A percentile compares a stretch with the other conserved stretches of the same genome.
Conservation (phyloP, 805 yeast species). For the Clavispora santaluciae region DNA sequence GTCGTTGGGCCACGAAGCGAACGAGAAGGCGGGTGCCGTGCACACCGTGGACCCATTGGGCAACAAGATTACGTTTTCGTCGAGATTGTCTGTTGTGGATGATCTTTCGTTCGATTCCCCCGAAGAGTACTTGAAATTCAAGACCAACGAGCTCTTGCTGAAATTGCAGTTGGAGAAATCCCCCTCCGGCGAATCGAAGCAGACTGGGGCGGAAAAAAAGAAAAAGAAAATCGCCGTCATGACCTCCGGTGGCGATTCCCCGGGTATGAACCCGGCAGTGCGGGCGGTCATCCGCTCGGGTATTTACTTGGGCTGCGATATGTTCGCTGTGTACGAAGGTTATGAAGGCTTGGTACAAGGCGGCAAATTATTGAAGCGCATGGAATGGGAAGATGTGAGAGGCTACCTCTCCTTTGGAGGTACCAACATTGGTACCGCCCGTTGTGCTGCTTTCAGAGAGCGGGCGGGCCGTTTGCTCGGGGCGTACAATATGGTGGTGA, state of each 20-base stretch:
- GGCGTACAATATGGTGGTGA: conserved; percentile 75
- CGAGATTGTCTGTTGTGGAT: conserved; percentile 18
- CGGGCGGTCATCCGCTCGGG: conserved; percentile 94
- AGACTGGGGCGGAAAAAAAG: conserved; percentile 1
- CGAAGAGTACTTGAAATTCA: conserved; percentile 24
- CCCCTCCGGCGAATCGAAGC: neutral
- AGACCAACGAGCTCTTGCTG: conserved; percentile 20
- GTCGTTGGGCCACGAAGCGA: conserved; percentile 3
- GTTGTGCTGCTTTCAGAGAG: conserved; percentile 82
- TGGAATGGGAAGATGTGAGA: conserved; percentile 92
- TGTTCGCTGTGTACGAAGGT: conserved; percentile 89
- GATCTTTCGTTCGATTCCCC: conserved; percentile 17
- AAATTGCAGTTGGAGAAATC: conserved; percentile 2
- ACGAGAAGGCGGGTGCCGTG: conserved; percentile 4
- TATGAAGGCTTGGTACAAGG: conserved; percentile 90
- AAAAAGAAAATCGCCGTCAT: conserved; percentile 71
- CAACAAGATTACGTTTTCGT: conserved; percentile 26
- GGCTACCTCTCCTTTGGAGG: conserved; percentile 94
- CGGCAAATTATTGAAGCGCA: conserved; percentile 66
- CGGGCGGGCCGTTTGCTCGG: conserved; percentile 79
- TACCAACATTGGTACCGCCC: conserved; percentile 93
- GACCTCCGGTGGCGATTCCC: conserved; percentile 99
- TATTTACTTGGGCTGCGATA: conserved; percentile 81
- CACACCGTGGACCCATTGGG: conserved; percentile 31
- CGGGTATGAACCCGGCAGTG: conserved; percentile 97